phyloP scores from a whole-genome alignment of 768 basidiomycete genomes.

The Lentinula detonsa region DNA sequence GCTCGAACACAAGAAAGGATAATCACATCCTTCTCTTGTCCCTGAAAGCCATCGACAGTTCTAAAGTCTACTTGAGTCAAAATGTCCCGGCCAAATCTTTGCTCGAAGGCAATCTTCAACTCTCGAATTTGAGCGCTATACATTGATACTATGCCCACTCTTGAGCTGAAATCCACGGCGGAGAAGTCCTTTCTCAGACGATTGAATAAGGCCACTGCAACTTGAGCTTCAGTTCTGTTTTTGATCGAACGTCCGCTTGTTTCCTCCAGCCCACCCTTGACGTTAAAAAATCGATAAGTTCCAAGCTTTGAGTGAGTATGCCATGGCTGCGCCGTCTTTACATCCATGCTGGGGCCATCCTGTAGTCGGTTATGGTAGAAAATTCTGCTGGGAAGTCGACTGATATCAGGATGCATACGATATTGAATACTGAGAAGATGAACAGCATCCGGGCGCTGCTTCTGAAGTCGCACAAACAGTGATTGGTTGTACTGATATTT shows the following conservation, averaged over 20 bases:
- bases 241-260: constrained; percentile 61
- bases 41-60: constrained; percentile 98
- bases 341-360: constrained; percentile 87
- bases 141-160: constrained; percentile 82
- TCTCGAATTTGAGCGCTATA: constrained; percentile 86
- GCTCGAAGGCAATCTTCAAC: constrained; percentile 62
- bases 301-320: constrained; percentile 74
- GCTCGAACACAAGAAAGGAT: constrained; percentile 96
- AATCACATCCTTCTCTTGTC: constrained; percentile 98
- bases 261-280: constrained; percentile 65
- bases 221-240: constrained; percentile 68
- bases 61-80: constrained; percentile 81
- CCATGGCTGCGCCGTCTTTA: constrained; percentile 82
- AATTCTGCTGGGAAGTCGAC: constrained; percentile 76
- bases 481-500: constrained; percentile 82
- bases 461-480: constrained; percentile 87
- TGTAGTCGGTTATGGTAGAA: constrained; percentile 79
- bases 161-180: constrained; percentile 42
- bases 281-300: constrained; percentile 86
- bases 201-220: constrained; percentile 73
- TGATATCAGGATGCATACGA: constrained; percentile 98
- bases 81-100: constrained; percentile 67
- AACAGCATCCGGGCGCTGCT: constrained; percentile 72
- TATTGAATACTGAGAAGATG: constrained; percentile 97
- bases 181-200: constrained; percentile 62